These are phyloP conservation scores for Jamesozyma spencerorum DNA, from an alignment of 805 yeast species.

Conservation along the genomic window DNA sequence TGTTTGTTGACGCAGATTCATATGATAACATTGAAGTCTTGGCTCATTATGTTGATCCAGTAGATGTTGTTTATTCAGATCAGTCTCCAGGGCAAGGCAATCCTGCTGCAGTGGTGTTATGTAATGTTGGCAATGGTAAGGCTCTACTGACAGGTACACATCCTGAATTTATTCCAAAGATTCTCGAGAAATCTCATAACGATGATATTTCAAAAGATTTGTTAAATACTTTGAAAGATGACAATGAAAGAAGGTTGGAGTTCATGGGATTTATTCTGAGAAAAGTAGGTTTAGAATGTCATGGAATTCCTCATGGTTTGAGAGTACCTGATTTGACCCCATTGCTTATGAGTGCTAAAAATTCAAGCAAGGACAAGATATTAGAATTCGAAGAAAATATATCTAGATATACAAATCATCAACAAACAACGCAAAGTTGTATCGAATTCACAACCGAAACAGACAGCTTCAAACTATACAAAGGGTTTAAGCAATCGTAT, in stretches of 20 bases:
- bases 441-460: constrained; percentile 34
- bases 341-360: constrained; percentile 36
- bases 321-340: constrained; percentile 64
- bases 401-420: constrained; percentile 17
- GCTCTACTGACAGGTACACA: constrained; percentile 80
- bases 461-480: constrained; percentile 15
- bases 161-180: constrained; percentile 69
- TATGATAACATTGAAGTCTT: constrained; percentile 57
- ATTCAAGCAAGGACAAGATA: constrained; percentile 7
- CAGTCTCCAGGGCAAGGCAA: constrained; percentile 8
- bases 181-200: constrained; percentile 33
- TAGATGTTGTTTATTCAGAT: constrained; percentile 40
- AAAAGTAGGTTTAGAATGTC: constrained; percentile 54
- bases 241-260: constrained; percentile 40
- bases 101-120: constrained; percentile 64
- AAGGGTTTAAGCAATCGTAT: constrained; percentile 13
- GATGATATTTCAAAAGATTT: constrained; percentile 29
- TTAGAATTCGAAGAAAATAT: constrained; percentile 13
- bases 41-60: constrained; percentile 52
- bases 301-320: constrained; percentile 41
- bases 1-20: constrained; percentile 66
- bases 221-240: constrained; percentile 33
- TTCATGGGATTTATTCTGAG: constrained; percentile 51
- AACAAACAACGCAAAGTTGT: constrained; percentile 22
- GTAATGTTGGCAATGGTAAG: constrained; percentile 57